Evolutionary conservation across 2,329 filamentous ascomycete species (phyloP), one percentile per base, ranked within the genome.

Genomic region (Teratosphaeria zuluensis): DNA sequence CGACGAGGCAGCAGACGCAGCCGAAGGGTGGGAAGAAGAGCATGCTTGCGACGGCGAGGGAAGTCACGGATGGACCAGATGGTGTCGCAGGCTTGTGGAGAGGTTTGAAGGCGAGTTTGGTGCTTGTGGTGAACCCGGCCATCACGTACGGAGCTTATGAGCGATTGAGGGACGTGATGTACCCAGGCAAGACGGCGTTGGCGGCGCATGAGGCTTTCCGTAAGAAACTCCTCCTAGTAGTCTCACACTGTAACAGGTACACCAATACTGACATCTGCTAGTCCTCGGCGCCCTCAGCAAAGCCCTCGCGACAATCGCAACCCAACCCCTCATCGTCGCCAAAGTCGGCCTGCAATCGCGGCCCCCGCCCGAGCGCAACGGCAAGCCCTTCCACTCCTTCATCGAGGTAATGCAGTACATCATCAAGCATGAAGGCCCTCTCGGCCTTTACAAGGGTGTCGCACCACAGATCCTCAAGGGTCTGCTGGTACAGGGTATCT

Each of bases 111-210:
- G 94, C 94, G 57, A 96, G 92, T 73, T 81, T 99, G 71, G 92
- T 99, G 32, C 81, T 99, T 60, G 92, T 97, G 11, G 84, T 97
- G 61, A 99, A 99, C 73, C 94, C 94, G 11, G 90, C 92, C 53
- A 99, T 99, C 73, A 99, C 94, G 53, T 99, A 99, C 68, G 94
- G 94, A 56, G 91, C 92, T 57, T 99, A 97, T 70, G 92, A 99
- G 77, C 84, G 92, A 65, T 77, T 97, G 65, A 88, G 89, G 75
- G 86, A 87, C 38, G 67, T 84, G 9, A 67, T 96, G 30, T 97
- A 90, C 73, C 88, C 90, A 0, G 87, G 86, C 31, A 91, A 89
- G 77, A 77, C 80, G 33, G 88, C 80, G 62, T 76, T 99, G 62
- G 87, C 84, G 70, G 86, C 92, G 0, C 87, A 86, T 79, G 92